A percentile compares a stretch with the other conserved stretches of the same genome.
phyloP scores from a whole-genome alignment of 495 filamentous ascomycete species.

The Xylaria curta region DNA sequence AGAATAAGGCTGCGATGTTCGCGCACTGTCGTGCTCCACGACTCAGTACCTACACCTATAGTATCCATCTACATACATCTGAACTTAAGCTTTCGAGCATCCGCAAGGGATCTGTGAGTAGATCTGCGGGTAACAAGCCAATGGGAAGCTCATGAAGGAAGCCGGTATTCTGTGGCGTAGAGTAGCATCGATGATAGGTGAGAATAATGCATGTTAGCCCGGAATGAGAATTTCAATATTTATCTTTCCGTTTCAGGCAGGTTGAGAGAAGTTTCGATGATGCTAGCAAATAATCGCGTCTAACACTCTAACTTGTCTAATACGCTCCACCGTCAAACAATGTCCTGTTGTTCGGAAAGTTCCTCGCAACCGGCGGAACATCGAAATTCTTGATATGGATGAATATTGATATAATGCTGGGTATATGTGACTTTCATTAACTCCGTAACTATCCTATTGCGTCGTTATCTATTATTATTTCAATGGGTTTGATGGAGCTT shows the following conservation, averaged over 20 bases:
- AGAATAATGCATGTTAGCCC: constrained; percentile 11
- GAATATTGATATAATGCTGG: background rate
- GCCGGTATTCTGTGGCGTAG: constrained; percentile 2
- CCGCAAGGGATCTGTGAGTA: background rate
- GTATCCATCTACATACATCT: background rate
- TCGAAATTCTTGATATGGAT: background rate
- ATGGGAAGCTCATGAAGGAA: background rate
- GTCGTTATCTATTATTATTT: background rate
- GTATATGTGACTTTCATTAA: background rate
- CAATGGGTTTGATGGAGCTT: background rate
- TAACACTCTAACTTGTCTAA: constrained; percentile 1
- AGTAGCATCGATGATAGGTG: constrained; percentile 11
- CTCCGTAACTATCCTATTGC: background rate
- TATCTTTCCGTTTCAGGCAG: constrained; percentile 27
- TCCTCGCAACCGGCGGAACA: background rate
- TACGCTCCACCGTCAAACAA: background rate
- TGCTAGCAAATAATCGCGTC: constrained; percentile 4
- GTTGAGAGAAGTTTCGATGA: constrained; percentile 22
- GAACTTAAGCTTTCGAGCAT: constrained; percentile 6
- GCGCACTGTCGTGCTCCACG: constrained; percentile 10
- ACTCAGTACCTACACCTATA: constrained; percentile 11
- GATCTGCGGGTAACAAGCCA: constrained; percentile 5
- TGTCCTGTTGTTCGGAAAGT: constrained; percentile 3
- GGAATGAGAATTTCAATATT: constrained; percentile 2
- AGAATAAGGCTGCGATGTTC: constrained; percentile 18